Conservation (phyloP, 2,329 filamentous ascomycete species). For the Niveomyces coronatus region DNA sequence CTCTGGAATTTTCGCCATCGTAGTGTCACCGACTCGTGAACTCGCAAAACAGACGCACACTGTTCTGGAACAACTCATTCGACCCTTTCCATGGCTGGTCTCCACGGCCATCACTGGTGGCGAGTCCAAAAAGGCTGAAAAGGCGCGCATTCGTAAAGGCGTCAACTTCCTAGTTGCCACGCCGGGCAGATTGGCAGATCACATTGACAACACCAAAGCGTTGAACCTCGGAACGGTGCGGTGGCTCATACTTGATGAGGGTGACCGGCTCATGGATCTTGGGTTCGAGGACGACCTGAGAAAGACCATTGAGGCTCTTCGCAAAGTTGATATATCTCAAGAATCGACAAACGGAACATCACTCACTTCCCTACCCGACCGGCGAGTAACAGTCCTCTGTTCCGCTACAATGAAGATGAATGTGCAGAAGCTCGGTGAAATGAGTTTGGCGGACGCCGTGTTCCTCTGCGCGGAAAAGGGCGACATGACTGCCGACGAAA, state of each 20-base stretch:
- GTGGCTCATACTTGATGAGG: constrained; percentile 92
- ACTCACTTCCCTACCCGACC: constrained; percentile 57
- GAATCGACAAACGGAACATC: constrained; percentile 47
- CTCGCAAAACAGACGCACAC: constrained; percentile 86
- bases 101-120: constrained; percentile 70
- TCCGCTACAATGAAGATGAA: constrained; percentile 98
- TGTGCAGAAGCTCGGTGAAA: constrained; percentile 85
- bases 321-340: constrained; percentile 49
- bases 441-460: constrained; percentile 85
- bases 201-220: constrained; percentile 83
- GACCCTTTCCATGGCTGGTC: constrained; percentile 90
- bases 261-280: constrained; percentile 95
- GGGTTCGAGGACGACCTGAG: constrained; percentile 93
- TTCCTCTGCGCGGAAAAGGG: constrained; percentile 64
- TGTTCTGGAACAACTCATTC: constrained; percentile 74
- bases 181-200: constrained; percentile 81
- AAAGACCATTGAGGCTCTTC: constrained; percentile 72
- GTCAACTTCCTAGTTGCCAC: constrained; percentile 94
- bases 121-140: constrained; percentile 69
- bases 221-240: constrained; percentile 80
- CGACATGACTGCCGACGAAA: constrained; percentile 34
- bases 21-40: constrained; percentile 90
- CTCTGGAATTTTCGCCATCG: constrained; percentile 84
- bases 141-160: constrained; percentile 85
- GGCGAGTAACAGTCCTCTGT: constrained; percentile 80